Percentiles rank a stretch among this genome's conserved stretches.
Conservation (phyloP, 495 filamentous ascomycete genomes). For the Neurospora terricola region DNA sequence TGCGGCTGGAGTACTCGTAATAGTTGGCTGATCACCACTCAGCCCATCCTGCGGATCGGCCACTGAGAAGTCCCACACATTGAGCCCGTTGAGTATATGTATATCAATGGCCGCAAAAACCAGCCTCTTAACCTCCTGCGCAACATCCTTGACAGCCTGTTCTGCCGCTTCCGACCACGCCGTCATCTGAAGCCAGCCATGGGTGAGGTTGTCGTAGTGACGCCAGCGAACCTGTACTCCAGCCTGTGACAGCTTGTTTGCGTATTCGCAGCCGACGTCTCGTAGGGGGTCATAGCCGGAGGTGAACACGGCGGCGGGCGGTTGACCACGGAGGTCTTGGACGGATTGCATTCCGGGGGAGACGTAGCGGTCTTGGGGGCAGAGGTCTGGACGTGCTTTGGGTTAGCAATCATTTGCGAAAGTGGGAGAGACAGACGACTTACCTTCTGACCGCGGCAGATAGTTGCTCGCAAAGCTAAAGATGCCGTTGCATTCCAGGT, state of each 20-base stretch:
- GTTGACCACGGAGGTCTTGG: conserved; percentile 8
- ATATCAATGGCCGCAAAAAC: neutral
- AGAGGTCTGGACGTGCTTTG: too few species aligned
- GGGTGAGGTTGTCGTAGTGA: conserved; percentile 20
- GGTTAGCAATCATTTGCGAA: too few species aligned
- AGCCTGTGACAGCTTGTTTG: conserved; percentile 22
- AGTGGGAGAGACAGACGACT: neutral
- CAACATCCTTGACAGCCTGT: conserved; percentile 4
- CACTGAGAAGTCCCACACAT: too few species aligned
- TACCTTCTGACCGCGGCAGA: conserved; percentile 16
- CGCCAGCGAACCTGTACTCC: conserved; percentile 21
- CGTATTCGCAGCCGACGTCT: conserved; percentile 29
- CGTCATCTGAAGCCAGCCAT: conserved; percentile 30
- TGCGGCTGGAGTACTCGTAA: too few species aligned
- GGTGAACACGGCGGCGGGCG: conserved; percentile 23
- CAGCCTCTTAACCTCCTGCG: neutral
- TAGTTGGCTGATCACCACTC: too few species aligned
- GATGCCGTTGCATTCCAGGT: conserved; percentile 30
- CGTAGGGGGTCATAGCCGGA: conserved; percentile 29
- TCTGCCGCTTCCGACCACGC: conserved; percentile 25
- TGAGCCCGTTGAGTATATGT: too few species aligned
- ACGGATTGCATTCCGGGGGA: conserved; percentile 13
- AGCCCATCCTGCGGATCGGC: too few species aligned
- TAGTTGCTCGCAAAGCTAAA: conserved; percentile 30
- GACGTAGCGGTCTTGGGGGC: conserved; percentile 13